phyloP scores from a whole-genome alignment of 495 filamentous ascomycete genomes.

The Mytilinidion resinicola region DNA sequence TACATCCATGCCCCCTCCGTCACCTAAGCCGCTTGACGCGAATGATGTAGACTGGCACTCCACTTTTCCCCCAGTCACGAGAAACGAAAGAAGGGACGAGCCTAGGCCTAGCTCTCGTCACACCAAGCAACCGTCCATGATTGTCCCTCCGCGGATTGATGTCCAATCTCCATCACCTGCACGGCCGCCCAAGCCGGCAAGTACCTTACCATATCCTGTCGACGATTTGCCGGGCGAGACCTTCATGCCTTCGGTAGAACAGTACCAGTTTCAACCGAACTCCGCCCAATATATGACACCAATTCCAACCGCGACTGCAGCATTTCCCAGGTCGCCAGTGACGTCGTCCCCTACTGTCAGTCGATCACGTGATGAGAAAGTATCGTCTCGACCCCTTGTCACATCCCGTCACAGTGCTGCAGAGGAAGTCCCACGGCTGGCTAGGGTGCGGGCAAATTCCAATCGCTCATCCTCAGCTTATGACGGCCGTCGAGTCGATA shows the following conservation, averaged over 20 bases:
- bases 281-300: not conserved
- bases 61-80: constrained; percentile 16
- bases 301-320: not conserved
- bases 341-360: constrained; percentile 4
- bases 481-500: constrained; percentile 17
- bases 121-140: constrained; percentile 14
- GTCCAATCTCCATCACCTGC: constrained; percentile 22
- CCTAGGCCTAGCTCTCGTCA: constrained; percentile 14
- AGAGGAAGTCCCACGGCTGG: constrained; percentile 16
- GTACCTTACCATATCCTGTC: constrained; percentile 22
- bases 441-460: constrained; percentile 12
- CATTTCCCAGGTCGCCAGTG: constrained; percentile 12
- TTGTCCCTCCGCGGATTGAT: constrained; percentile 19
- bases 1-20: not conserved
- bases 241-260: constrained; percentile 23
- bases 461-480: constrained; percentile 18
- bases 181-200: constrained; percentile 8
- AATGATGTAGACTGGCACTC: constrained; percentile 19
- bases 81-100: constrained; percentile 1
- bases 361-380: constrained; percentile 8
- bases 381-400: constrained; percentile 5
- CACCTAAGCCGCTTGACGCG: not conserved
- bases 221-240: constrained; percentile 14
- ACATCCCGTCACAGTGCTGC: constrained; percentile 5
- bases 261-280: constrained; percentile 19